Evolutionary conservation across 192 early-diverging fungal genomes (phyloP).

Genomic region (Hyaloraphidium curvatum): DNA sequence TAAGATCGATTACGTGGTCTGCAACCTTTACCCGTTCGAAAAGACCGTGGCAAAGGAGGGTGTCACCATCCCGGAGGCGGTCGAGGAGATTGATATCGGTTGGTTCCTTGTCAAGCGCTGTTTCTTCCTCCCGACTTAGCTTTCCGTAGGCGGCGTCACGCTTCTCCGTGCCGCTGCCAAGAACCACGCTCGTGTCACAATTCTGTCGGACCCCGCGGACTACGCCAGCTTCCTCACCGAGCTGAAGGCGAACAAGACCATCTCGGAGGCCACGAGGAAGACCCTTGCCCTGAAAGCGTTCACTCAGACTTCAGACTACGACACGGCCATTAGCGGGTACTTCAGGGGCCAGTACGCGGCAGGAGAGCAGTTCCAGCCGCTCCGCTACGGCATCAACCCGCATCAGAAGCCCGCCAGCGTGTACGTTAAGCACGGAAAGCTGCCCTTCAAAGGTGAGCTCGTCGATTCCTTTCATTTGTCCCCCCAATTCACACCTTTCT

Average conservation of each 20-base stretch:
- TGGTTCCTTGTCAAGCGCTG: background rate
- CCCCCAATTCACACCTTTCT: too few relatives aligned
- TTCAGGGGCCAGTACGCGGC: slow-evolving; percentile 76
- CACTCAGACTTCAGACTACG: slow-evolving; percentile 88
- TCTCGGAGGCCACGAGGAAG: slow-evolving; percentile 54
- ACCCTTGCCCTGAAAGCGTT: slow-evolving; percentile 84
- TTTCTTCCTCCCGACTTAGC: too few relatives aligned
- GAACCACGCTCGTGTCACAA: slow-evolving; percentile 88
- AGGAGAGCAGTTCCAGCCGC: slow-evolving; percentile 45
- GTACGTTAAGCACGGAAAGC: slow-evolving; percentile 49
- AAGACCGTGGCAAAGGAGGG: slow-evolving; percentile 72
- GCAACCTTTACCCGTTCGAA: slow-evolving; percentile 98
- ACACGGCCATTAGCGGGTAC: slow-evolving; percentile 82
- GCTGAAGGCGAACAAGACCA: slow-evolving; percentile 29
- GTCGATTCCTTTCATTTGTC: too few relatives aligned
- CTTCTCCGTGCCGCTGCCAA: slow-evolving; percentile 95
- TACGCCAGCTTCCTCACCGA: slow-evolving; percentile 63
- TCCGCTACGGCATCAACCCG: slow-evolving; percentile 96
- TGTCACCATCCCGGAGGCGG: slow-evolving; percentile 82
- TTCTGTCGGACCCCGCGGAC: slow-evolving; percentile 82
- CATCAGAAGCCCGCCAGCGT: slow-evolving; percentile 97
- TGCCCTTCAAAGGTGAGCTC: slow-evolving; percentile 54
- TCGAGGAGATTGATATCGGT: slow-evolving; percentile 98
- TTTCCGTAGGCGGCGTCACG: slow-evolving; percentile 71
- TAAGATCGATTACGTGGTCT: slow-evolving; percentile 90